Percentiles rank a stretch among this genome's conserved stretches.
Conservation (phyloP, 2,329 filamentous ascomycete species). For the Metarhizium brunneum region DNA sequence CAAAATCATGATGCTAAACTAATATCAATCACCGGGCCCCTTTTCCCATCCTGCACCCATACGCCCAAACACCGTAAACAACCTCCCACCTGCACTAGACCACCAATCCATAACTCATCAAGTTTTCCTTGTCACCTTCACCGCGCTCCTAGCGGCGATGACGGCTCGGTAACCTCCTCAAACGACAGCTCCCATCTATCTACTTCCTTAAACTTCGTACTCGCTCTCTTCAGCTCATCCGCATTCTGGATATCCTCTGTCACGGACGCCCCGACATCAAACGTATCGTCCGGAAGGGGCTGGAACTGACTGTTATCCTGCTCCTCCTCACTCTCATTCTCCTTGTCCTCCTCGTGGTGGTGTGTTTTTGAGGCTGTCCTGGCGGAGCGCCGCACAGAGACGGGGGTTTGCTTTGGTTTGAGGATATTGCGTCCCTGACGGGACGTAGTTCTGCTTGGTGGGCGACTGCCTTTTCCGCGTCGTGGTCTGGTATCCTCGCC, state of each 20-base stretch:
- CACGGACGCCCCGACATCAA: conserved; percentile 21
- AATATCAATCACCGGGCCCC: neutral
- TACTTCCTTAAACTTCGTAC: conserved; percentile 58
- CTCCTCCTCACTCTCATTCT: conserved; percentile 37
- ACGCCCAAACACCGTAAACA: neutral
- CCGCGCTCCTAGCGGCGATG: conserved; percentile 42
- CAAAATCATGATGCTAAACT: neutral
- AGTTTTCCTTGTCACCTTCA: conserved; percentile 16
- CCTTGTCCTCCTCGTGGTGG: conserved; percentile 46
- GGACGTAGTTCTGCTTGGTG: conserved; percentile 17
- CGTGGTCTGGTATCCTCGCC: conserved; percentile 33
- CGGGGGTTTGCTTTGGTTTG: conserved; percentile 14
- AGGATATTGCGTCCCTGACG: conserved; percentile 9
- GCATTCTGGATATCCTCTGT: conserved; percentile 28
- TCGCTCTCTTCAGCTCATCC: conserved; percentile 48
- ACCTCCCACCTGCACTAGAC: neutral
- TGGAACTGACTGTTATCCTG: conserved; percentile 30
- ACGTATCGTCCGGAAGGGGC: conserved; percentile 36
- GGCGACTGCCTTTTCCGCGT: conserved; percentile 23
- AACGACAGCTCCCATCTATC: conserved; percentile 60
- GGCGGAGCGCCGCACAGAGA: conserved; percentile 12
- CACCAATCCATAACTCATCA: neutral
- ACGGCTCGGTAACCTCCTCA: conserved; percentile 51
- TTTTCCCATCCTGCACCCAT: neutral
- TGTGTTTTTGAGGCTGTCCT: conserved; percentile 35